A percentile compares a stretch with the other conserved stretches of the same genome.
Evolutionary conservation across 768 basidiomycete genomes (phyloP).

Genomic region (Kondoa subrosea): DNA sequence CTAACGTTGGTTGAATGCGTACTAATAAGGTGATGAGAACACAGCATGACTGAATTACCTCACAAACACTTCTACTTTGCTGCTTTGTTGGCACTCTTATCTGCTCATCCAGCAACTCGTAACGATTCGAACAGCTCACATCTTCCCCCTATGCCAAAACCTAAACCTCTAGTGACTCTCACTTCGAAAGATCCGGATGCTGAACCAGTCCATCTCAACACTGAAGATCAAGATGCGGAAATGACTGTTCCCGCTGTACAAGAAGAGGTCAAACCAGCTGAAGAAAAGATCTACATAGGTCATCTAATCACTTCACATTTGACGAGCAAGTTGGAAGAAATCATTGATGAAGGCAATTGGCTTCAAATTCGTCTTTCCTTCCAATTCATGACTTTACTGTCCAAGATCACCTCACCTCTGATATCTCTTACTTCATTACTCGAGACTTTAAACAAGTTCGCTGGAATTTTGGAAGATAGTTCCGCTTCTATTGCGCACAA

Average conservation of each 20-base stretch:
- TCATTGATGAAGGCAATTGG: not conserved
- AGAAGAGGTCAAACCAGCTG: not conserved
- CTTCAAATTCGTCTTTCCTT: not conserved
- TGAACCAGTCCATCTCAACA: not conserved
- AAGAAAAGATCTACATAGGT: not conserved
- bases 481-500: not conserved
- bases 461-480: not conserved
- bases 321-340: not conserved
- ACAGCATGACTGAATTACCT: slow-evolving; percentile 3
- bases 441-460: not conserved
- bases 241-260: not conserved
- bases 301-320: not conserved
- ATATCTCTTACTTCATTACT: not conserved
- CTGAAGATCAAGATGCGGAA: not conserved
- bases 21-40: not conserved
- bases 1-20: not conserved
- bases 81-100: not conserved
- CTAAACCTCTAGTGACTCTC: not conserved
- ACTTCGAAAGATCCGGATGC: not conserved
- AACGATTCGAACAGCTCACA: not conserved
- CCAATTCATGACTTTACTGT: not conserved
- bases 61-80: slow-evolving; percentile 7
- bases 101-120: not conserved
- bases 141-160: not conserved
- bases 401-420: not conserved